phyloP scores from a whole-genome alignment of 768 basidiomycete genomes.

The Nevesoporus exiguus region DNA sequence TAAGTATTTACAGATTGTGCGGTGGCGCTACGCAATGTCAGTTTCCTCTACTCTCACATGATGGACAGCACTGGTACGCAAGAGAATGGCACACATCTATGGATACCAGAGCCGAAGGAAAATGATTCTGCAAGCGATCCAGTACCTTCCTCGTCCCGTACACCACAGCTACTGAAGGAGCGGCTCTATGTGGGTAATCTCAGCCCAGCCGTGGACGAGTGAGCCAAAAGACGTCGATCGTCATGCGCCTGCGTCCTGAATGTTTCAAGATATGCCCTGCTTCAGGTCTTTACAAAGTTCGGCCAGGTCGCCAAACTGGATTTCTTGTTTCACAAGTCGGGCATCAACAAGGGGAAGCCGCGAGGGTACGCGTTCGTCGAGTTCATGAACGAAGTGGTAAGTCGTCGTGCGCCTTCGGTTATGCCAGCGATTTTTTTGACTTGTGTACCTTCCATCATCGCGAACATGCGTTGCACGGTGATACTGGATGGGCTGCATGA shows the following conservation, averaged over 20 bases:
- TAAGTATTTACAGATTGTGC: conserved; percentile 5
- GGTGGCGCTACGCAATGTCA: neutral
- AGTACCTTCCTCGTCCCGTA: conserved; percentile 23
- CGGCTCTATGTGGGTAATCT: conserved; percentile 90
- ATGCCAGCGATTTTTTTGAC: conserved; percentile 25
- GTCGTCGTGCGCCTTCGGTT: conserved; percentile 35
- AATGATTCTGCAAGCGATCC: conserved; percentile 16
- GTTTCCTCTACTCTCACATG: neutral
- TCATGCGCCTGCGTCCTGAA: conserved; percentile 8
- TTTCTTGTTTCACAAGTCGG: conserved; percentile 93
- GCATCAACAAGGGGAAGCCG: conserved; percentile 85
- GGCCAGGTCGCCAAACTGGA: conserved; percentile 93
- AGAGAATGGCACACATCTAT: conserved; percentile 23
- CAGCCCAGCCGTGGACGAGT: conserved; percentile 87
- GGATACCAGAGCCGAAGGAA: conserved; percentile 31
- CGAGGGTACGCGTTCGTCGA: conserved; percentile 95
- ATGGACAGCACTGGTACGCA: conserved; percentile 14
- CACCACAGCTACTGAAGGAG: conserved; percentile 49
- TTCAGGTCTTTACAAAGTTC: conserved; percentile 88
- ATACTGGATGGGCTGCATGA: conserved; percentile 14
- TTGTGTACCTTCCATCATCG: conserved; percentile 20
- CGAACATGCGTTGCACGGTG: conserved; percentile 19
- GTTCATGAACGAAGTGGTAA: conserved; percentile 74
- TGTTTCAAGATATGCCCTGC: conserved; percentile 67
- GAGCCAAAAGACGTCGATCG: conserved; percentile 20